These are phyloP conservation scores for Sclerotinia trifoliorum DNA, from an alignment of 2,329 filamentous ascomycete genomes.

Conservation along the genomic window DNA sequence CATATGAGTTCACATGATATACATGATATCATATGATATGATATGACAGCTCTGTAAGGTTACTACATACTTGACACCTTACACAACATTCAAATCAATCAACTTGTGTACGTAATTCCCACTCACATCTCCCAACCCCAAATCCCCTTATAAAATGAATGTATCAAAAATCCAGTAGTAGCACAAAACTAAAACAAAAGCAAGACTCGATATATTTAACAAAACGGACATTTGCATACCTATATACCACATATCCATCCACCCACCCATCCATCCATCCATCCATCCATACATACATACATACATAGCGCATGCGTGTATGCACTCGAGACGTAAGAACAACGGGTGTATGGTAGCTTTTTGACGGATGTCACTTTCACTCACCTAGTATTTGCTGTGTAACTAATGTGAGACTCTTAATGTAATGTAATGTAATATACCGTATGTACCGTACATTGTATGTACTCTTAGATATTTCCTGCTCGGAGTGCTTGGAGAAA, in stretches of 20 bases:
- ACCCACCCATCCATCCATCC: no score
- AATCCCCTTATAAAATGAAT: no score
- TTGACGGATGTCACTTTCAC: slow-evolving; percentile 8
- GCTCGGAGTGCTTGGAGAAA: no score
- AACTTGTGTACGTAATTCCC: not conserved
- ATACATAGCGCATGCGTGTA: not conserved
- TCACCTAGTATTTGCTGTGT: not conserved
- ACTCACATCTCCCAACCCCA: not conserved
- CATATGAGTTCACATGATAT: not conserved
- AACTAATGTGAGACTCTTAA: no score
- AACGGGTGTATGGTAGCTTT: not conserved
- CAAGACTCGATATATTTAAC: not conserved
- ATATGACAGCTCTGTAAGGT: not conserved
- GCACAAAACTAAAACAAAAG: not conserved
- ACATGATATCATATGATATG: not conserved
- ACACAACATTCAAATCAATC: not conserved
- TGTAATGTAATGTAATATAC: not conserved
- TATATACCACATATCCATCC: no score
- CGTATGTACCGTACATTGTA: no score
- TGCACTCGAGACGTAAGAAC: not conserved
- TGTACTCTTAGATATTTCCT: not conserved
- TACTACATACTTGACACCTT: not conserved
- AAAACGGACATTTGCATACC: not conserved
- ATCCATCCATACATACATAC: no score
- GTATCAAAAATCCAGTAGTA: not conserved